Percentiles rank a stretch among this genome's conserved stretches.
phyloP scores from a whole-genome alignment of 805 yeast genomes.

The Saccharomyces paradoxus region DNA sequence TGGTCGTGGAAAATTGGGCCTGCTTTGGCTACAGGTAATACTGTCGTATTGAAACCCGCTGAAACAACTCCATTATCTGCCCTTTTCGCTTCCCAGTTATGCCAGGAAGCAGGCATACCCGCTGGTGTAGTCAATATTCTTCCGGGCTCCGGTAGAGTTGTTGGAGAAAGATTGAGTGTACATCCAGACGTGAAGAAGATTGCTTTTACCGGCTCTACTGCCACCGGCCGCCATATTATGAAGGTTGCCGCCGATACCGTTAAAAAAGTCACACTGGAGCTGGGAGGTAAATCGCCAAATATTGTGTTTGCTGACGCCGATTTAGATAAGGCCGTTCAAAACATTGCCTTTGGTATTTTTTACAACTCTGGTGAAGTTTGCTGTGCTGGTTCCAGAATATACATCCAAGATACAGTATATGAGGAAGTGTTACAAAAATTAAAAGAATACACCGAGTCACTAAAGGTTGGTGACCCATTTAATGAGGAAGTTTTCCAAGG shows the following conservation, averaged over 20 bases:
- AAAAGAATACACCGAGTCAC: constrained; percentile 37
- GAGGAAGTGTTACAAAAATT: constrained; percentile 57
- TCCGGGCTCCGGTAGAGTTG: constrained; percentile 70
- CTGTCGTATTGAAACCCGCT: constrained; percentile 78
- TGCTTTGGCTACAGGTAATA: constrained; percentile 78
- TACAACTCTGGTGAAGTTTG: constrained; percentile 91
- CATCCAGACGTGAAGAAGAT: constrained; percentile 69
- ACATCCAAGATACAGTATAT: constrained; percentile 67
- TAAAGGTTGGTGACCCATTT: constrained; percentile 75
- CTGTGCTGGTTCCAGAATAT: constrained; percentile 85
- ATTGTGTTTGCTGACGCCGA: constrained; percentile 74
- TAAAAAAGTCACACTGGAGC: constrained; percentile 75
- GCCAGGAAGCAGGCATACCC: constrained; percentile 73
- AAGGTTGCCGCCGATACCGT: constrained; percentile 60
- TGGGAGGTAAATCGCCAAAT: constrained; percentile 88
- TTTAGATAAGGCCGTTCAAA: constrained; percentile 53
- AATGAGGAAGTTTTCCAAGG: constrained; percentile 63
- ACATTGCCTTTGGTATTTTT: constrained; percentile 67
- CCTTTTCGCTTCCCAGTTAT: constrained; percentile 53
- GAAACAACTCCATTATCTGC: constrained; percentile 84
- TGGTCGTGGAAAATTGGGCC: constrained; percentile 86
- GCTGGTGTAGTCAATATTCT: constrained; percentile 73
- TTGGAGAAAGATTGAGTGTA: constrained; percentile 62
- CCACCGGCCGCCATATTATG: constrained; percentile 70
- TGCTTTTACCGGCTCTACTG: constrained; percentile 86